A percentile compares a stretch with the other conserved stretches of the same genome.
phyloP scores from a whole-genome alignment of 495 filamentous ascomycete species.

The Tetracladium marchalianum region DNA sequence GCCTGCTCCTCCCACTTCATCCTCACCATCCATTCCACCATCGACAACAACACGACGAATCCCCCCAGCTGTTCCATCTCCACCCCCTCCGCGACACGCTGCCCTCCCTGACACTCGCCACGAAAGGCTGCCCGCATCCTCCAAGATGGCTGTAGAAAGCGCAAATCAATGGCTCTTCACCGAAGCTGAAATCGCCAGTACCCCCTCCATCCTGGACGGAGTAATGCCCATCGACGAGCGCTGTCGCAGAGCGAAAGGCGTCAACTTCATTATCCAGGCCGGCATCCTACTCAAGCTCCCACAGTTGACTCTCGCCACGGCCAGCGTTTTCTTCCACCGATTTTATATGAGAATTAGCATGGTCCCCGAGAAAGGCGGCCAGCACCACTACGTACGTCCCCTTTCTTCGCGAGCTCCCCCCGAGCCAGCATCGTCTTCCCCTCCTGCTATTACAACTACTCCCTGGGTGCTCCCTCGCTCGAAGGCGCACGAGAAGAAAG shows the following conservation, averaged over 20 bases:
- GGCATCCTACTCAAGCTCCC: slow-evolving; percentile 89
- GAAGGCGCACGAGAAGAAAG: slow-evolving; percentile 4
- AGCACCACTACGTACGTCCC: slow-evolving; percentile 71
- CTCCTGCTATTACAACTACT: background rate
- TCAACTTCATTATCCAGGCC: slow-evolving; percentile 92
- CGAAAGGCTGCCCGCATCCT: slow-evolving; percentile 36
- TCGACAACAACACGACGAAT: slow-evolving; percentile 28
- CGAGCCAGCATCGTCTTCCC: background rate
- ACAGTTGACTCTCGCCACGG: slow-evolving; percentile 81
- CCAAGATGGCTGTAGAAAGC: slow-evolving; percentile 20
- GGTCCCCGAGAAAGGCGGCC: slow-evolving; percentile 54
- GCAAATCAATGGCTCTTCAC: slow-evolving; percentile 81
- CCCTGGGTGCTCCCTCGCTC: slow-evolving; percentile 10
- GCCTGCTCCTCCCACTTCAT: slow-evolving; percentile 20
- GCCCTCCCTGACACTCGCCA: slow-evolving; percentile 37
- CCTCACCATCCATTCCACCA: background rate
- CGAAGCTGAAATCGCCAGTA: slow-evolving; percentile 66
- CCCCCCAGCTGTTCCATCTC: slow-evolving; percentile 31
- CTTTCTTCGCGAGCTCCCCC: background rate
- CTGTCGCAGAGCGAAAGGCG: slow-evolving; percentile 71
- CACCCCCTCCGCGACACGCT: slow-evolving; percentile 5
- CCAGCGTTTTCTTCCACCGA: slow-evolving; percentile 87
- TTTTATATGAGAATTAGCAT: slow-evolving; percentile 87
- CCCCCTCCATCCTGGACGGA: slow-evolving; percentile 79
- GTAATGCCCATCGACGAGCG: slow-evolving; percentile 66